Evolutionary conservation across 2,329 filamentous ascomycete genomes (phyloP).

Genomic region (Huntiella savannae): DNA sequence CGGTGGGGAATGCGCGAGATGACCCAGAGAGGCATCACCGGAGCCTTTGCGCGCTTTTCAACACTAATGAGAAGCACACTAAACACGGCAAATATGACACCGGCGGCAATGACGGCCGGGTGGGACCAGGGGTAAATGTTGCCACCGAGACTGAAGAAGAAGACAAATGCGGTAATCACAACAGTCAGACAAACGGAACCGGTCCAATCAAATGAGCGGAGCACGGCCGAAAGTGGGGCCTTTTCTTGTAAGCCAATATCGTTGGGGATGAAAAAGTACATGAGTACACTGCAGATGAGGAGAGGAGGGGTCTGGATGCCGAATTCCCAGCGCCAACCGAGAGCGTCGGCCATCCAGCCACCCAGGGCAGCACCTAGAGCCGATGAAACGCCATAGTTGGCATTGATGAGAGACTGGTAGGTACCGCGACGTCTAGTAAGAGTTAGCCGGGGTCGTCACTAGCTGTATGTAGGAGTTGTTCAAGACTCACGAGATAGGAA

Average conservation of each 20-base stretch:
- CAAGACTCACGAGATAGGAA: slow-evolving; percentile 44
- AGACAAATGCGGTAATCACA: slow-evolving; percentile 36
- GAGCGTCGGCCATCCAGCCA: slow-evolving; percentile 46
- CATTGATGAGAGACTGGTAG: slow-evolving; percentile 54
- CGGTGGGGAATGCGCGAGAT: slow-evolving; percentile 29
- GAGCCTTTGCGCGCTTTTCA: slow-evolving; percentile 30
- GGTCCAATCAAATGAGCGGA: slow-evolving; percentile 36
- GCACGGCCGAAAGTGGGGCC: slow-evolving; percentile 26
- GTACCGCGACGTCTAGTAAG: slow-evolving; percentile 33
- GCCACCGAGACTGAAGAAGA: slow-evolving; percentile 44
- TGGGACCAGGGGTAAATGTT: slow-evolving; percentile 44
- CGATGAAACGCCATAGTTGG: slow-evolving; percentile 39
- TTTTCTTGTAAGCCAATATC: slow-evolving; percentile 31
- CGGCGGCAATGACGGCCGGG: slow-evolving; percentile 33
- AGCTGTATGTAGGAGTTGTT: not conserved
- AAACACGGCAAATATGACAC: slow-evolving; percentile 26
- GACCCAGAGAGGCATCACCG: slow-evolving; percentile 41
- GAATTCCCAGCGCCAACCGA: slow-evolving; percentile 61
- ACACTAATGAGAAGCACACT: slow-evolving; percentile 30
- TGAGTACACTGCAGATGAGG: slow-evolving; percentile 26
- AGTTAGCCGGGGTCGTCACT: not conserved
- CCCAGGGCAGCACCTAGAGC: slow-evolving; percentile 49
- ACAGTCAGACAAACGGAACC: slow-evolving; percentile 35
- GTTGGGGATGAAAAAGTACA: slow-evolving; percentile 28
- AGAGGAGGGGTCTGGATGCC: slow-evolving; percentile 38